Conservation (phyloP, 202 grass and related monocot species). For the Brachypodium distachyon region DNA sequence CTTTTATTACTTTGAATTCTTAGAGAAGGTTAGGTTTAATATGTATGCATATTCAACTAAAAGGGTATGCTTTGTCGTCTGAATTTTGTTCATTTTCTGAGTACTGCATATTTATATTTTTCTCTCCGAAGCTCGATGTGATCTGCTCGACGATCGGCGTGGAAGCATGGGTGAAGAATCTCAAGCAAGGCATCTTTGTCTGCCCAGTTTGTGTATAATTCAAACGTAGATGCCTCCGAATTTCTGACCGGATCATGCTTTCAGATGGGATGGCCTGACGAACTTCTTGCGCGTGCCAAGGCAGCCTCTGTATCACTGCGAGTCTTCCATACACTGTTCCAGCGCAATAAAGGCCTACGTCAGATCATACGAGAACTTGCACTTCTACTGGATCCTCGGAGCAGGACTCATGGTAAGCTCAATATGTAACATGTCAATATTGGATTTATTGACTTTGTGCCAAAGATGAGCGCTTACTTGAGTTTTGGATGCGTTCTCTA, state of each 20-base stretch:
- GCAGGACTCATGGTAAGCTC: conserved; percentile 51
- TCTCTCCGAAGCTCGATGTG: conserved; percentile 36
- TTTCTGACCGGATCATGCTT: no score
- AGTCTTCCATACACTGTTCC: no score
- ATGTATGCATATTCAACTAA: no score
- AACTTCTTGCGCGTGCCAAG: conserved; percentile 18
- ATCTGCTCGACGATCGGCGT: conserved; percentile 50
- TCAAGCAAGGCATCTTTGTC: conserved; percentile 27
- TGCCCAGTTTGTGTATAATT: background rate
- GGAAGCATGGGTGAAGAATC: conserved; percentile 50
- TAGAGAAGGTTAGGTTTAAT: no score
- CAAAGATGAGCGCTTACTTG: no score
- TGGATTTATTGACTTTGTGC: no score
- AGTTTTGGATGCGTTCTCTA: background rate
- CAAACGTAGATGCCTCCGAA: no score
- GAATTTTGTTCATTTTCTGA: background rate
- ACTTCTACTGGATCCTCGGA: conserved; percentile 54
- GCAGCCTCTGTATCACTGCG: conserved; percentile 34
- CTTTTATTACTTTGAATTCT: no score
- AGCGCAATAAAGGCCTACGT: conserved; percentile 27
- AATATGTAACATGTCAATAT: background rate
- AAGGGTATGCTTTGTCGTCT: background rate
- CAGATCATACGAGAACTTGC: conserved; percentile 38
- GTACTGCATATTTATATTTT: no score
- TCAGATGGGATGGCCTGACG: conserved; percentile 49